Evolutionary conservation across 768 basidiomycete genomes (phyloP).

Genomic region (Tricholomella constricta): DNA sequence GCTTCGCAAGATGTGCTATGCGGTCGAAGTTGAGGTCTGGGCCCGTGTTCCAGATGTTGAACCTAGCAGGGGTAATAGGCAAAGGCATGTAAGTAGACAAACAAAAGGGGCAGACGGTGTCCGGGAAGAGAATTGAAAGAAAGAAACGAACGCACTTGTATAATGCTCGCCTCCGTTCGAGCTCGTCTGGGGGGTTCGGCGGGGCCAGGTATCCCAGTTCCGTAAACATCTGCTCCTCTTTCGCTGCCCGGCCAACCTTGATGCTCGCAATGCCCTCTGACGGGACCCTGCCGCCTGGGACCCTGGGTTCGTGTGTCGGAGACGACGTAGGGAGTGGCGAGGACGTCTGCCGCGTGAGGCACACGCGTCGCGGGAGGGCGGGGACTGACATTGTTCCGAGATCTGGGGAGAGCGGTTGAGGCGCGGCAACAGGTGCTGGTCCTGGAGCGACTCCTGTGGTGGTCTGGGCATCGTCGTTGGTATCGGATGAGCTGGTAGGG

Average conservation of each 20-base stretch:
- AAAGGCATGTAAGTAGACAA: too few relatives aligned
- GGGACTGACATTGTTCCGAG: constrained; percentile 40
- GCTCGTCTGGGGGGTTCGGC: constrained; percentile 83
- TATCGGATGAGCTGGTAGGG: background rate
- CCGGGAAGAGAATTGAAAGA: background rate
- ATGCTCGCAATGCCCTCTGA: constrained; percentile 29
- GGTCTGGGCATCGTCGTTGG: background rate
- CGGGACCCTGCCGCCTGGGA: constrained; percentile 31
- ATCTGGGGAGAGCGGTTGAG: constrained; percentile 11
- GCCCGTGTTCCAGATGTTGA: constrained; percentile 87
- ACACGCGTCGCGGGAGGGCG: constrained; percentile 51
- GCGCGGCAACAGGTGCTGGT: background rate
- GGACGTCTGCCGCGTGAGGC: constrained; percentile 62
- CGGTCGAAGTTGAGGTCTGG: constrained; percentile 91
- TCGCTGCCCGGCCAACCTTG: constrained; percentile 51
- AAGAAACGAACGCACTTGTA: constrained; percentile 61
- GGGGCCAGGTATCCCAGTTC: constrained; percentile 74
- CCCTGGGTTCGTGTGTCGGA: constrained; percentile 30
- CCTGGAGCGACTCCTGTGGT: background rate
- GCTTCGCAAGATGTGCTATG: constrained; percentile 88
- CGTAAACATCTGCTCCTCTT: constrained; percentile 67
- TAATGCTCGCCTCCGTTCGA: constrained; percentile 78
- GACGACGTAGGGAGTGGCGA: constrained; percentile 57
- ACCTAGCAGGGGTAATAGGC: constrained; percentile 46
- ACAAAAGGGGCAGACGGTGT: too few relatives aligned